phyloP scores from a whole-genome alignment of 148 eudicot genomes.

The Oxyria digyna region DNA sequence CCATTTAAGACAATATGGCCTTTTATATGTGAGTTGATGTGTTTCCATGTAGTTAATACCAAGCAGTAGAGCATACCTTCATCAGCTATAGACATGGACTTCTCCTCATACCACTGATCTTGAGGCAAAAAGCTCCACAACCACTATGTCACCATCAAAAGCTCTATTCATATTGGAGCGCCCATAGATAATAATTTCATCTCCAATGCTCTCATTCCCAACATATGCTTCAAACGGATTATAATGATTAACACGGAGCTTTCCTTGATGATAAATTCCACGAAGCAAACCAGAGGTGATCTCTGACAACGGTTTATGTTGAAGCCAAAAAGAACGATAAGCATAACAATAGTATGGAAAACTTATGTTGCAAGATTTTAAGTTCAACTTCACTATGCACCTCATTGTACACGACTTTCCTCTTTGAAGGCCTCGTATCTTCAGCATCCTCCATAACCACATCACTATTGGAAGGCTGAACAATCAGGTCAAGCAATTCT shows the following conservation, averaged over 20 bases:
- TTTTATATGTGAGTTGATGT: not conserved
- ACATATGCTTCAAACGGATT: constrained; percentile 98
- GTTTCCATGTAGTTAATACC: not conserved
- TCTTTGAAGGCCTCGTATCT: constrained; percentile 56
- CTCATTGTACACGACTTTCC: constrained; percentile 53
- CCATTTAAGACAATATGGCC: not conserved
- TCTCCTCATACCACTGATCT: constrained; percentile 88
- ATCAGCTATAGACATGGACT: constrained; percentile 59
- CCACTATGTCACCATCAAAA: constrained; percentile 92
- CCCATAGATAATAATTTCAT: constrained; percentile 75
- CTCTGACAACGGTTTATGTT: constrained; percentile 99
- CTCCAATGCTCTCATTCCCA: constrained; percentile 97
- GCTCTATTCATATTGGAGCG: constrained; percentile 91
- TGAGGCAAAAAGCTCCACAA: constrained; percentile 85
- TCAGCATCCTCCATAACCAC: constrained; percentile 43
- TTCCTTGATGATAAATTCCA: constrained; percentile 93
- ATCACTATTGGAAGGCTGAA: constrained; percentile 39
- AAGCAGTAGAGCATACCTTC: constrained; percentile 43
- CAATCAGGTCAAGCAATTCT: constrained; percentile 58
- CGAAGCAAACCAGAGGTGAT: constrained; percentile 90
- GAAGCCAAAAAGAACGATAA: constrained; percentile 11
- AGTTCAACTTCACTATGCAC: constrained; percentile 16
- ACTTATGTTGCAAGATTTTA: not conserved
- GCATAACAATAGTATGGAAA: not conserved
- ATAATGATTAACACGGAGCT: constrained; percentile 88